Evolutionary conservation across 352 stramenopile species (phyloP).

Genomic region (Peronosclerospora sorghi): DNA sequence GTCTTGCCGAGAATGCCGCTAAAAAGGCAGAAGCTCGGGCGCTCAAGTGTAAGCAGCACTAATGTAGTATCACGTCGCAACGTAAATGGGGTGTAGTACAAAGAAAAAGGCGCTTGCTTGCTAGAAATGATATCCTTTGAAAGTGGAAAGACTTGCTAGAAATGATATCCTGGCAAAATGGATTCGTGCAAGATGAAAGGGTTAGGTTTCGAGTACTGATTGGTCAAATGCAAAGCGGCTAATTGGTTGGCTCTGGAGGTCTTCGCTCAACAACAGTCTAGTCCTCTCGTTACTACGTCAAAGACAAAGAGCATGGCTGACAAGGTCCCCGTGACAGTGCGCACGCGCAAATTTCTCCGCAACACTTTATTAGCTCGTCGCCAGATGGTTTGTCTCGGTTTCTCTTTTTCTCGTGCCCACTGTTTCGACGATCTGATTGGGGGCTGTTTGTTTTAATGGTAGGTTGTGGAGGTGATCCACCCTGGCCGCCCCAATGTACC

Average conservation of each 20-base stretch:
- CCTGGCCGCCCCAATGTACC: conserved; percentile 94
- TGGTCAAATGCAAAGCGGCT: conserved; percentile 23
- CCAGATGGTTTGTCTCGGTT: conserved; percentile 88
- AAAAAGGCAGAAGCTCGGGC: conserved; percentile 76
- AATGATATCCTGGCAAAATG: not conserved
- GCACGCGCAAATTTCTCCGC: conserved; percentile 98
- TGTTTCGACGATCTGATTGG: not conserved
- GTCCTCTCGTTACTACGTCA: conserved; percentile 44
- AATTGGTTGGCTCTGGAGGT: conserved; percentile 76
- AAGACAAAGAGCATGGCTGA: conserved; percentile 84
- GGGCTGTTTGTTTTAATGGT: conserved; percentile 1
- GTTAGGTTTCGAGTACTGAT: conserved; percentile 18
- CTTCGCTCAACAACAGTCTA: conserved; percentile 18
- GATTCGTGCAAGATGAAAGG: not conserved
- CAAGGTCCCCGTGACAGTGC: conserved; percentile 93
- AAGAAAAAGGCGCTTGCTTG: no score
- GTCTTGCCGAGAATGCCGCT: conserved; percentile 60
- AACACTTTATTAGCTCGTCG: conserved; percentile 95
- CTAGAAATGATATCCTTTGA: no score
- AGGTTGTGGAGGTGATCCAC: conserved; percentile 98
- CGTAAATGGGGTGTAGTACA: no score
- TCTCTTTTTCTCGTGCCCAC: not conserved
- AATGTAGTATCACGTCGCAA: conserved; percentile 1
- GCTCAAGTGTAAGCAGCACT: conserved; percentile 32
- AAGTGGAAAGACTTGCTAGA: not conserved